Conservation (phyloP, 2,329 filamentous ascomycete species). For the Verruconis gallopava region DNA sequence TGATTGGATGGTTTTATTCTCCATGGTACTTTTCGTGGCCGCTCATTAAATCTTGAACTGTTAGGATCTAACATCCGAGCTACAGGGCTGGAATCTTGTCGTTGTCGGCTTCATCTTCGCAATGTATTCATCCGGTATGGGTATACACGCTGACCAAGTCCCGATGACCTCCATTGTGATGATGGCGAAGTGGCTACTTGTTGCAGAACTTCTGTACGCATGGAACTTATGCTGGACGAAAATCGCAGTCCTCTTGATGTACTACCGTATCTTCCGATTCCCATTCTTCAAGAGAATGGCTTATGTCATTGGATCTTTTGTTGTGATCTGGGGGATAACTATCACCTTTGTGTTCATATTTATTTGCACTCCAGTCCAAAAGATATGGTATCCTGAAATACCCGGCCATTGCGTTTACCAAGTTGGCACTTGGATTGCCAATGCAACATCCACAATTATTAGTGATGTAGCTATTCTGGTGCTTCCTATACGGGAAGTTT, state of each 20-base stretch:
- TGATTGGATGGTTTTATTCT: neutral
- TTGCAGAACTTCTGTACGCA: neutral
- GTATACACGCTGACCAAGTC: neutral
- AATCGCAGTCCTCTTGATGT: neutral
- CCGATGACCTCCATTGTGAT: neutral
- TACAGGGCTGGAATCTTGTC: neutral
- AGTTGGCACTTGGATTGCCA: slow-evolving; percentile 38
- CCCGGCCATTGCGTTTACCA: slow-evolving; percentile 38
- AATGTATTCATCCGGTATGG: neutral
- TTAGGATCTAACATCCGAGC: no score
- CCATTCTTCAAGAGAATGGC: neutral
- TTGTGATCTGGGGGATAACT: neutral
- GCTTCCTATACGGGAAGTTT: slow-evolving; percentile 36
- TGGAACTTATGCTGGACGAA: neutral
- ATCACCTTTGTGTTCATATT: neutral
- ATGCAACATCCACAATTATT: slow-evolving; percentile 35
- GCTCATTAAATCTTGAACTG: no score
- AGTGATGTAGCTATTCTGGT: slow-evolving; percentile 35
- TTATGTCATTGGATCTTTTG: neutral
- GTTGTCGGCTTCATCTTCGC: neutral
- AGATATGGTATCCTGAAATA: slow-evolving; percentile 34
- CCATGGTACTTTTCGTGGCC: no score
- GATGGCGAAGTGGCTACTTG: neutral
- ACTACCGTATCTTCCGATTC: neutral
- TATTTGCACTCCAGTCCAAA: slow-evolving; percentile 36